A percentile compares a stretch with the other conserved stretches of the same genome.
These are phyloP conservation scores for Arthonia radiata DNA, from an alignment of 495 filamentous ascomycete genomes.

Conservation along the genomic window DNA sequence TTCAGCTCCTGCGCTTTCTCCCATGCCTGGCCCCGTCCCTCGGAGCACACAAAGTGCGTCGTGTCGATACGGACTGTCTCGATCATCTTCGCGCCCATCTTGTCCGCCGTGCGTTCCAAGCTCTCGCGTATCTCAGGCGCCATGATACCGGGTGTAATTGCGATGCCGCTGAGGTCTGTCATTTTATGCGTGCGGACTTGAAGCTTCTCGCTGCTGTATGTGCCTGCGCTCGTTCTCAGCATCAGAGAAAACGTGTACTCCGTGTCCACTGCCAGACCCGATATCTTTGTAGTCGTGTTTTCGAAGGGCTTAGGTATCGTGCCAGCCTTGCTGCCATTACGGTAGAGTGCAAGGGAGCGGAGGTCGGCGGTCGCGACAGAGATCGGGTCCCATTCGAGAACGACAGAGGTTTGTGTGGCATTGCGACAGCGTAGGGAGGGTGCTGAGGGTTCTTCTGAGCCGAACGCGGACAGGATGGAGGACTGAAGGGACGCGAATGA, in stretches of 20 bases:
- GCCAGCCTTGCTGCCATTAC: slow-evolving; percentile 88
- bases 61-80: slow-evolving; percentile 90
- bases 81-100: slow-evolving; percentile 79
- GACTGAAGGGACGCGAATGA: slow-evolving; percentile 67
- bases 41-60: slow-evolving; percentile 96
- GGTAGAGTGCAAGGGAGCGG: slow-evolving; percentile 66
- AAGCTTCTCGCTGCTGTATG: slow-evolving; percentile 58
- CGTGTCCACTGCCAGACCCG: slow-evolving; percentile 81
- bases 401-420: slow-evolving; percentile 86
- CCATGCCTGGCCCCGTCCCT: slow-evolving; percentile 72
- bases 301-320: slow-evolving; percentile 67
- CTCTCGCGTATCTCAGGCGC: slow-evolving; percentile 49
- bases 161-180: slow-evolving; percentile 92
- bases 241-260: slow-evolving; percentile 91
- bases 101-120: slow-evolving; percentile 47
- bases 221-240: slow-evolving; percentile 74
- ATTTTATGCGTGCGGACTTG: slow-evolving; percentile 88
- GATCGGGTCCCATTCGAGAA: slow-evolving; percentile 96
- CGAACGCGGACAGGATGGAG: slow-evolving; percentile 66
- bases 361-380: slow-evolving; percentile 76
- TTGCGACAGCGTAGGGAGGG: slow-evolving; percentile 78
- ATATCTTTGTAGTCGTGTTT: slow-evolving; percentile 87
- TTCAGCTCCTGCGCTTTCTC: slow-evolving; percentile 95
- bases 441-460: slow-evolving; percentile 46
- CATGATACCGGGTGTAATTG: slow-evolving; percentile 74